phyloP scores from a whole-genome alignment of 1,139 yeast species.

The Blastobotrys illinoisensis region DNA sequence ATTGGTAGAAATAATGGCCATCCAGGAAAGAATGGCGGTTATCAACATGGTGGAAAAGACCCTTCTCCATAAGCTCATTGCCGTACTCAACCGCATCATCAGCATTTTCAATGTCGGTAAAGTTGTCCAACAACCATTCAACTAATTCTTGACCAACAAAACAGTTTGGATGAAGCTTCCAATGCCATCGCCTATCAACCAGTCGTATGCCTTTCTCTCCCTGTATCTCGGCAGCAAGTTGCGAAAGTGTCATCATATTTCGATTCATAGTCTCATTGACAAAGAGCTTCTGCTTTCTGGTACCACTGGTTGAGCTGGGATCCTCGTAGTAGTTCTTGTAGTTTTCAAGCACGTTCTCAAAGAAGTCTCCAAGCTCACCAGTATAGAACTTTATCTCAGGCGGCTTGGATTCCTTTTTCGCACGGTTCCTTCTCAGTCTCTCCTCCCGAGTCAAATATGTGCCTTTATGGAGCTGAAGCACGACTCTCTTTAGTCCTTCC shows the following conservation, averaged over 20 bases:
- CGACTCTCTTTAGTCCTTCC: conserved; percentile 77
- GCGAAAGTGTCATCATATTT: conserved; percentile 39
- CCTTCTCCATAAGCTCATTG: conserved; percentile 63
- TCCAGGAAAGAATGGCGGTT: conserved; percentile 77
- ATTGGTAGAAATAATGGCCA: conserved; percentile 86
- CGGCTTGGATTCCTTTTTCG: conserved; percentile 46
- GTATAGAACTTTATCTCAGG: conserved; percentile 87
- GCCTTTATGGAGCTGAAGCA: conserved; percentile 60
- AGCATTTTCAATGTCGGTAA: conserved; percentile 70
- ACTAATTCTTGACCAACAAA: conserved; percentile 84
- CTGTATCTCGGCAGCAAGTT: conserved; percentile 63
- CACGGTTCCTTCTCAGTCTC: conserved; percentile 27
- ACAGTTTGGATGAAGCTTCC: conserved; percentile 70
- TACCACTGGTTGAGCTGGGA: conserved; percentile 12
- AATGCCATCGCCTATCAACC: conserved; percentile 87
- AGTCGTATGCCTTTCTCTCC: conserved; percentile 52
- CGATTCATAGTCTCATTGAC: conserved; percentile 32
- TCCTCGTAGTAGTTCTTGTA: conserved; percentile 17
- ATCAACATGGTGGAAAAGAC: conserved; percentile 75
- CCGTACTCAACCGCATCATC: conserved; percentile 84
- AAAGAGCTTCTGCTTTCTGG: conserved; percentile 33
- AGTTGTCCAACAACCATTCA: conserved; percentile 73
- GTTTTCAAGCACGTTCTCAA: conserved; percentile 41
- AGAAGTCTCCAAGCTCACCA: conserved; percentile 61
- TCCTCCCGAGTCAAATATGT: conserved; percentile 45